Percentiles rank a stretch among this genome's conserved stretches.
phyloP scores from a whole-genome alignment of 1,139 yeast species.

The Pichia terricola region DNA sequence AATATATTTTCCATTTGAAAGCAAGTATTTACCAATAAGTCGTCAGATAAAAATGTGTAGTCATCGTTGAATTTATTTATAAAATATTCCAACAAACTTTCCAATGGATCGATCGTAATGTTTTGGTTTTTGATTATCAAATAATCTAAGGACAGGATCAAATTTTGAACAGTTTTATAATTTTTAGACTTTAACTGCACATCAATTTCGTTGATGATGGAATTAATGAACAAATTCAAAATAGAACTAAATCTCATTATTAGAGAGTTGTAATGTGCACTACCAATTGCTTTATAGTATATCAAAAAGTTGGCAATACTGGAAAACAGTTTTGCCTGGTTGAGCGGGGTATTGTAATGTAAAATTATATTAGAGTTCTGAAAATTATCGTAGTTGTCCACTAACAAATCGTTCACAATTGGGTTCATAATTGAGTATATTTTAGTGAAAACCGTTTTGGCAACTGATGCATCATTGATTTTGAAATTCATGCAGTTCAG shows the following conservation, averaged over 20 bases:
- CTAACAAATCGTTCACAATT: slow-evolving; percentile 37
- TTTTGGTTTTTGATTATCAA: slow-evolving; percentile 27
- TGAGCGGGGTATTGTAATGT: slow-evolving; percentile 38
- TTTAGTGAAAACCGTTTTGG: slow-evolving; percentile 34
- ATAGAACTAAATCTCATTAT: slow-evolving; percentile 39
- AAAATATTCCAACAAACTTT: slow-evolving; percentile 36
- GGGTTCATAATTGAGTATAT: slow-evolving; percentile 36
- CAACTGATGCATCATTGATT: slow-evolving; percentile 32
- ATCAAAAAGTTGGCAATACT: slow-evolving; percentile 27
- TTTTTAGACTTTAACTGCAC: slow-evolving; percentile 46
- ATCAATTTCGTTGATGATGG: slow-evolving; percentile 64
- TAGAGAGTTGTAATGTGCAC: slow-evolving; percentile 24
- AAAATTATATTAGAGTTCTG: slow-evolving; percentile 37
- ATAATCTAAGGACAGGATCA: slow-evolving; percentile 29
- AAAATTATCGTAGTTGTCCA: slow-evolving; percentile 38
- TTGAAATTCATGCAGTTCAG: slow-evolving; percentile 20
- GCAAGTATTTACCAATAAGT: slow-evolving; percentile 12
- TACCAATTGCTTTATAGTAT: slow-evolving; percentile 27
- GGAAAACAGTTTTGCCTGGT: slow-evolving; percentile 34
- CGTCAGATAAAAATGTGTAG: slow-evolving; percentile 18
- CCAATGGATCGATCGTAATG: slow-evolving; percentile 33
- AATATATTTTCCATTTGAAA: slow-evolving; percentile 5
- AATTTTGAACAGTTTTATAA: slow-evolving; percentile 21
- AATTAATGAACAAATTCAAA: slow-evolving; percentile 67
- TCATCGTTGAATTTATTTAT: slow-evolving; percentile 25